phyloP scores from a whole-genome alignment of 2,329 filamentous ascomycete genomes.

The Calonectria multiphialidica region DNA sequence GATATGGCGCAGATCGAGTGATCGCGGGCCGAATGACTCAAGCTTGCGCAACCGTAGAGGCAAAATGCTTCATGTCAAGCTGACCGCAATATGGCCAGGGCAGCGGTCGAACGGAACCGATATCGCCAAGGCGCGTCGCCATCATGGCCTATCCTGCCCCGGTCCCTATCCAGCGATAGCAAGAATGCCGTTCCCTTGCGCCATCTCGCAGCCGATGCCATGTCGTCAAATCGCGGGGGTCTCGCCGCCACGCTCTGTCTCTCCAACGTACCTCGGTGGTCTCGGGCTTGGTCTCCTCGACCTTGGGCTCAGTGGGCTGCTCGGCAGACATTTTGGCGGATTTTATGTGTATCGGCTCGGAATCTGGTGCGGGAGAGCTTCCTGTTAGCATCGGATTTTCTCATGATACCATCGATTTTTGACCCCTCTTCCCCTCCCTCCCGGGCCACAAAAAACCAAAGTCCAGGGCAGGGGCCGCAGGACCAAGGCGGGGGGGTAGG shows the following conservation, averaged over 20 bases:
- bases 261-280: slow-evolving; percentile 42
- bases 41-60: background rate
- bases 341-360: slow-evolving; percentile 20
- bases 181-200: background rate
- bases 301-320: slow-evolving; percentile 67
- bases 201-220: slow-evolving; percentile 2
- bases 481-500: background rate
- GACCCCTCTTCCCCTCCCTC: slow-evolving; percentile 20
- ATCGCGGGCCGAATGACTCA: background rate
- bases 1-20: background rate
- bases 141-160: background rate
- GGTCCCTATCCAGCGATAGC: background rate
- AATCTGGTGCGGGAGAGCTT: background rate
- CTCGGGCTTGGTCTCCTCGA: slow-evolving; percentile 52
- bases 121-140: background rate
- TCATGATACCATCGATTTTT: slow-evolving; percentile 8
- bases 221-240: slow-evolving; percentile 15
- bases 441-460: background rate
- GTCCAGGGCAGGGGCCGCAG: slow-evolving; percentile 17
- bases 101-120: background rate
- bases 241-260: slow-evolving; percentile 9
- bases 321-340: slow-evolving; percentile 59
- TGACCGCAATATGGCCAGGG: slow-evolving; percentile 6
- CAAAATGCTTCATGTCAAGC: background rate
- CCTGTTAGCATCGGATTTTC: slow-evolving; percentile 17